Percentiles rank a stretch among this genome's conserved stretches.
Evolutionary conservation across 768 basidiomycete species (phyloP).

Genomic region (Amanita molliuscula): DNA sequence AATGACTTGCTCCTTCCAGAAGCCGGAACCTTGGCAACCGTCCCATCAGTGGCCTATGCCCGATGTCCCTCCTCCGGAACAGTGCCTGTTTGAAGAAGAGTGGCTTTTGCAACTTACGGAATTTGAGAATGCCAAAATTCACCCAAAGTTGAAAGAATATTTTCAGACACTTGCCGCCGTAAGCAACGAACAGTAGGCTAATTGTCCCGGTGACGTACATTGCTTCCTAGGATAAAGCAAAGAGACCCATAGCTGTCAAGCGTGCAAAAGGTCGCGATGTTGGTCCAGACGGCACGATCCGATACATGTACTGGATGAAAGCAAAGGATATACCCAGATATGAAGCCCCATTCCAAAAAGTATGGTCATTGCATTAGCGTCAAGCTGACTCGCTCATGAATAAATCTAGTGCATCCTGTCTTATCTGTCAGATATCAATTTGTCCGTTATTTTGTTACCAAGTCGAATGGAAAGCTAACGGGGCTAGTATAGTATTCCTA

Average conservation of each 20-base stretch:
- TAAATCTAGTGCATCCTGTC: conserved; percentile 52
- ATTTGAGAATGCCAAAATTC: conserved; percentile 17
- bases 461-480: conserved; percentile 6
- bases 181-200: conserved; percentile 5
- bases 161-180: conserved; percentile 22
- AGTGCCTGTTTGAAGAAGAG: conserved; percentile 52
- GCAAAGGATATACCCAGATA: conserved; percentile 58
- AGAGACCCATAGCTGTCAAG: conserved; percentile 63
- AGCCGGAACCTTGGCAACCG: conserved; percentile 69
- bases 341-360: conserved; percentile 70
- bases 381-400: conserved; percentile 4
- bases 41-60: conserved; percentile 63
- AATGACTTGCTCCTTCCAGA: conserved; percentile 76
- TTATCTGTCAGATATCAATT: conserved; percentile 70
- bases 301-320: conserved; percentile 74
- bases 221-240: conserved; percentile 44
- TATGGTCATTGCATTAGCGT: conserved; percentile 14
- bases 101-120: conserved; percentile 21
- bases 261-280: conserved; percentile 33
- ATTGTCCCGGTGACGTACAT: neutral
- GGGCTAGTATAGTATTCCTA: conserved; percentile 39
- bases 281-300: conserved; percentile 34
- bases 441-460: conserved; percentile 35
- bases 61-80: conserved; percentile 43
- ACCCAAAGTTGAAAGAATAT: conserved; percentile 23